Evolutionary conservation across 345 rosid species (phyloP).

Genomic region (Iberis pinnata): DNA sequence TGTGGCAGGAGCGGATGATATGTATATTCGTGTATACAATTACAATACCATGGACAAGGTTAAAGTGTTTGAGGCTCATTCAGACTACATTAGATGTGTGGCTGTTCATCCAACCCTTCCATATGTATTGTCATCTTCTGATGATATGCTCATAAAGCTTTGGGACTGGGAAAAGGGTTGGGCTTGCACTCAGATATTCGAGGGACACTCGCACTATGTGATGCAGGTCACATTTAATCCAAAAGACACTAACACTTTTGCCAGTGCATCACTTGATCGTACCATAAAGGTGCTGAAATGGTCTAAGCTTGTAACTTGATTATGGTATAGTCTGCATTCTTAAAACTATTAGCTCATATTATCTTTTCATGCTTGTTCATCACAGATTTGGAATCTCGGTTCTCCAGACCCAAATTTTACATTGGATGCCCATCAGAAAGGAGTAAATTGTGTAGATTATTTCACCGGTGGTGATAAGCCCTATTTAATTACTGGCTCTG

Average conservation of each 20-base stretch:
- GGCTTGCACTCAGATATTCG: constrained; percentile 84
- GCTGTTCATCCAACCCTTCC: constrained; percentile 93
- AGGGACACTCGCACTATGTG: constrained; percentile 98
- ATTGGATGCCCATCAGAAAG: constrained; percentile 88
- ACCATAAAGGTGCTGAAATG: constrained; percentile 58
- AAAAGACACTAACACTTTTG: constrained; percentile 85
- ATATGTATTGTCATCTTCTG: constrained; percentile 83
- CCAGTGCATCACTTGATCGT: constrained; percentile 96
- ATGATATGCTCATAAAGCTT: constrained; percentile 97
- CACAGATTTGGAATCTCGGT: constrained; percentile 92
- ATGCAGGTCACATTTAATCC: constrained; percentile 97
- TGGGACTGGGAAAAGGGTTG: constrained; percentile 99
- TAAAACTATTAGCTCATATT: constrained; percentile 7
- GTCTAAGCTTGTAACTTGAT: constrained; percentile 5
- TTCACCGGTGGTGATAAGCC: constrained; percentile 95
- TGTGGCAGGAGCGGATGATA: constrained; percentile 93
- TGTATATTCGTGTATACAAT: constrained; percentile 80
- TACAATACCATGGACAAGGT: constrained; percentile 88
- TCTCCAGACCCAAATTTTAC: constrained; percentile 91
- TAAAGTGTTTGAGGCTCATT: constrained; percentile 94
- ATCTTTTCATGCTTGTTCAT: constrained; percentile 18
- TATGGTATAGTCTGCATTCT: constrained; percentile 5
- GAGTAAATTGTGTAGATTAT: constrained; percentile 89
- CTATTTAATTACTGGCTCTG: constrained; percentile 79
- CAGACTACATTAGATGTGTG: constrained; percentile 88